Evolutionary conservation across 768 basidiomycete species (phyloP).

Genomic region (Leccinum imitatum): DNA sequence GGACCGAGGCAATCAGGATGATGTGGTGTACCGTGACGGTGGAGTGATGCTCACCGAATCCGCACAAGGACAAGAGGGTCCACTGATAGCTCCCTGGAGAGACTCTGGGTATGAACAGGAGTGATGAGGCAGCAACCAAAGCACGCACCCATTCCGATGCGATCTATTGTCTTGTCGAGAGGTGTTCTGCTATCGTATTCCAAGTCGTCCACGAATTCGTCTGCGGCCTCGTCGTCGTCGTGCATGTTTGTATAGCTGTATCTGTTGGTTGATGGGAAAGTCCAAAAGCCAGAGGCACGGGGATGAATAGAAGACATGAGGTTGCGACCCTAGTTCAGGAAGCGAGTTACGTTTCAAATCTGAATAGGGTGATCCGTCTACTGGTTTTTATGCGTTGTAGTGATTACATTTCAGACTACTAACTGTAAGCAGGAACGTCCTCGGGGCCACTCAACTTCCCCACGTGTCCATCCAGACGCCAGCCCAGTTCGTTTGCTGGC

Average conservation of each 20-base stretch:
- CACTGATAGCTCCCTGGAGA: constrained; percentile 72
- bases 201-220: constrained; percentile 20
- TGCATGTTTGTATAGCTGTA: constrained; percentile 43
- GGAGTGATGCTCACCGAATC: constrained; percentile 65
- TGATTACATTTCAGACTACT: neutral
- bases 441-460: constrained; percentile 44
- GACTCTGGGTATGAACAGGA: neutral
- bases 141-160: constrained; percentile 79
- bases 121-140: too few relatives aligned
- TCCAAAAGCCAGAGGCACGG: constrained; percentile 52
- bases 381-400: too few relatives aligned
- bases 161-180: constrained; percentile 85
- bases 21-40: neutral
- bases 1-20: neutral
- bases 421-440: constrained; percentile 39
- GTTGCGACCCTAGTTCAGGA: too few relatives aligned
- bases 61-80: constrained; percentile 79
- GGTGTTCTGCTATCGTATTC: constrained; percentile 50
- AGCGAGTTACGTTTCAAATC: constrained; percentile 1
- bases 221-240: constrained; percentile 32
- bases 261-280: constrained; percentile 28
- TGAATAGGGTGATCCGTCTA: neutral
- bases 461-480: constrained; percentile 65
- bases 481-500: constrained; percentile 64
- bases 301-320: constrained; percentile 44